Base-by-base conservation (phyloP, 129 eudicot species). In the Chrysanthemum seticuspe region DNA sequence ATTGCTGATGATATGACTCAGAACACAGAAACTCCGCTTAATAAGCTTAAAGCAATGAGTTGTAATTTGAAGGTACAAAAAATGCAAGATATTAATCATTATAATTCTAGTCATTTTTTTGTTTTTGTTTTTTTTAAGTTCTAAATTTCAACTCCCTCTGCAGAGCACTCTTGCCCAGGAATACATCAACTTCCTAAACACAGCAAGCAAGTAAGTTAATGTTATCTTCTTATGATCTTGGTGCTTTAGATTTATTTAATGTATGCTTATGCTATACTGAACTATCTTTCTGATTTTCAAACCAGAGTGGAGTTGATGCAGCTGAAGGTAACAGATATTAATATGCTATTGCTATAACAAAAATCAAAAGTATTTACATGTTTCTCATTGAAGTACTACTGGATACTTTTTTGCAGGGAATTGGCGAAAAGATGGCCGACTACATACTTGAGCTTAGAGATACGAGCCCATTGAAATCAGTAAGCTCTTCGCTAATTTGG, bases 401-500 rank as follows among this genome's bases (percentile, higher is more conserved):
- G 18, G 55, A 70, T 15, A 10, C 21, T 29, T 4, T 73, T 19
- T 58, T 75, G 9, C 78, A 94, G 97, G 98, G 98, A 45, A 90
- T 94, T 55, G 98, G 98, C 15, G 82, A 85, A 74, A 94, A 90
- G 81, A 83, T 91, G 74, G 98, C 97, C 13, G 87, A 78, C 21
- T 94, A 94, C 78, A 85, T 94, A 47, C 75, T 90, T 60, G 96
- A 88, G 85, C 87, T 87, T 50, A 90, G 98, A 79, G 91, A 84
- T 74, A 68, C 83, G 49, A 90, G 89, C 80, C 97, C 98, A 2
- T 18, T 94, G 62, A 83, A 86, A 90, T 86, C 96, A 27, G 98
- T 94, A 90, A 81, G 83, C 70, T 61, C 14, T 49, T 36, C 50
- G 7, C 48, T 59, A 45, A 60, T 27, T 72, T 59, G 65, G 27